Conservation (phyloP, 2,329 filamentous ascomycete genomes). For the Microsporum canis region DNA sequence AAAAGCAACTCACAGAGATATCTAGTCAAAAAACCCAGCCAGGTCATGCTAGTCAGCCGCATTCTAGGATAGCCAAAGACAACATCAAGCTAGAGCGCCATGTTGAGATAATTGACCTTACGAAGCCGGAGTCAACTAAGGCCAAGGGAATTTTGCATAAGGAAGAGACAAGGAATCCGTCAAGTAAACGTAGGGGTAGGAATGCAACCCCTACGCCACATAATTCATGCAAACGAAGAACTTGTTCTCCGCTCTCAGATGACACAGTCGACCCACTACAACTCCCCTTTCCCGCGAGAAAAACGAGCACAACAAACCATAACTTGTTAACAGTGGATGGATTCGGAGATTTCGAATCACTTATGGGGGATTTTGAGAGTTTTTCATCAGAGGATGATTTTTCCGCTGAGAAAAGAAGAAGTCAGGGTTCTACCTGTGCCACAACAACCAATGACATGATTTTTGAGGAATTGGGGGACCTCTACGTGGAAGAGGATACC, state of each 20-base stretch:
- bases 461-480: not conserved
- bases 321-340: not conserved
- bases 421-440: not conserved
- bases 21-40: not conserved
- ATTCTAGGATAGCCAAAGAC: not conserved
- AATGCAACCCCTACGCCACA: not conserved
- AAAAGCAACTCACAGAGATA: constrained; percentile 12
- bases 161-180: not conserved
- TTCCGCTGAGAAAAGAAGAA: not conserved
- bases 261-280: not conserved
- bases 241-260: not conserved
- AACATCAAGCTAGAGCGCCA: not conserved
- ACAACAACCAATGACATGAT: not conserved
- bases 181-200: not conserved
- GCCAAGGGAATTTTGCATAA: constrained; percentile 6
- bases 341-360: not conserved
- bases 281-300: not conserved
- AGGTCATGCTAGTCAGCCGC: not conserved
- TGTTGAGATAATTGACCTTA: constrained; percentile 14
- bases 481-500: not conserved
- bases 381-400: not conserved
- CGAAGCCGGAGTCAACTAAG: constrained; percentile 1
- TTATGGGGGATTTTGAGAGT: not conserved
- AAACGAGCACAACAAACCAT: not conserved
- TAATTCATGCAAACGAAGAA: not conserved